A percentile compares a stretch with the other conserved stretches of the same genome.
These are phyloP conservation scores for Malassezia caprae DNA, from an alignment of 1,284 basidiomycete species.

Conservation along the genomic window DNA sequence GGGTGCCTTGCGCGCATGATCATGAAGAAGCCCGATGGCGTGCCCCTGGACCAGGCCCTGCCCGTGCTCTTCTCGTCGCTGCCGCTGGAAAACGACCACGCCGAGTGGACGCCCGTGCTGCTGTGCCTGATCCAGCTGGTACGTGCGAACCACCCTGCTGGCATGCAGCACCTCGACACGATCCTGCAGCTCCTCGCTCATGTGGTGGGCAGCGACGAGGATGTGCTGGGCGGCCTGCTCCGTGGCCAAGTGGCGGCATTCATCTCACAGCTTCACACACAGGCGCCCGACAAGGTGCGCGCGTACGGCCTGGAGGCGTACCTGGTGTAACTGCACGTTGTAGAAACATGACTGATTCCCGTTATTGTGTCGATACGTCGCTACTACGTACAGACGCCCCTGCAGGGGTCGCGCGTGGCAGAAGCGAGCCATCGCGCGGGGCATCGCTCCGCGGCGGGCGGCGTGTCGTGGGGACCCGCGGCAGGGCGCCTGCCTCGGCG, in stretches of 20 bases:
- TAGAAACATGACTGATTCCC: not conserved
- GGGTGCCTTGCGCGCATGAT: conserved; percentile 86
- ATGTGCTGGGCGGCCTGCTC: conserved; percentile 51
- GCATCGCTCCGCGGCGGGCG: not conserved
- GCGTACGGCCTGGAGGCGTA: conserved; percentile 58
- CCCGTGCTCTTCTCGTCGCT: conserved; percentile 72
- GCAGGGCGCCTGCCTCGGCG: not conserved
- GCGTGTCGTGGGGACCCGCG: not conserved
- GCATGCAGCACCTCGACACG: conserved; percentile 66
- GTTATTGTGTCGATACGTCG: not conserved
- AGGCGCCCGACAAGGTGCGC: conserved; percentile 65
- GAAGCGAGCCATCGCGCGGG: conserved; percentile 3
- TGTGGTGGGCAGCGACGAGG: conserved; percentile 56
- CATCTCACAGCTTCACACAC: conserved; percentile 62
- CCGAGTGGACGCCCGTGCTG: conserved; percentile 64
- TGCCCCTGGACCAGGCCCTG: conserved; percentile 78
- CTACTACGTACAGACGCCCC: not conserved
- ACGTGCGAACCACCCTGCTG: conserved; percentile 59
- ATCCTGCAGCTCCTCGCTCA: conserved; percentile 72
- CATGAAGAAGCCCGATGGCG: conserved; percentile 64
- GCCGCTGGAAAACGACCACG: conserved; percentile 75
- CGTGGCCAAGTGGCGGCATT: conserved; percentile 53
- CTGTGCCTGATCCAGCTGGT: conserved; percentile 80
- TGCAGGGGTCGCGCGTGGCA: conserved; percentile 5
- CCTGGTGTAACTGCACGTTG: conserved; percentile 28